Base-by-base conservation (phyloP, 257 asterid genomes). In the Forsythia suspensa region DNA sequence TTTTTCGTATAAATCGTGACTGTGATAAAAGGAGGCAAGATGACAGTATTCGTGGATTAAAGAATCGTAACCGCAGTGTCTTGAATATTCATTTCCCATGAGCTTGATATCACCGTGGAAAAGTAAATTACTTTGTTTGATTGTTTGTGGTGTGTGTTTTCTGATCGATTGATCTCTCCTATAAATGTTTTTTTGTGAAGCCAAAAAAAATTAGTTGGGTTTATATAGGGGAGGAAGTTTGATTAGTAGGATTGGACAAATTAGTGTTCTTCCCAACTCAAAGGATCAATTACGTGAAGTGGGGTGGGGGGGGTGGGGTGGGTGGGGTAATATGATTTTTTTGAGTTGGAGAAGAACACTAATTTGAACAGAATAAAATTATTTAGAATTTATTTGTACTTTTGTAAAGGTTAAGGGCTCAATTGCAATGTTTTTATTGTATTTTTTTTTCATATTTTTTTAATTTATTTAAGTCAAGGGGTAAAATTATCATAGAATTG, bases 1-100 rank as follows among this genome's bases (percentile, higher is more conserved):
- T 29, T 85, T 80, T 81, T 92, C 97, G 85, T 80, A 96, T 81
- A 92, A 90, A 76, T 91, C 91, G 87, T 92, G 94, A 52, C 90
- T 88, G 81, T 72, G 88, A 78, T 89, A 93, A 59, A 89, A 85
- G 40, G 90, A 85, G 72, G 85, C 82, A 70, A 80, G 85, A 78
- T 78, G 92, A 85, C 80, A 85, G 74, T 48, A 61, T 43, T 9
- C 40, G 43, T 18, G 79, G 3, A 80, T 80, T 38, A 66, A 82
- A 57, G 85, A 80, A 70, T 66, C 81, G 69, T 73, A 80, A 79
- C n/a, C n/a, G n/a, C 7, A 41, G 12, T 16, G 42, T 2, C 88
- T 91, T 88, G 92, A 77, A 76, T 72, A 71, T 75, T 82, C 88
- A 88, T 85, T 86, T 80, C 89, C 97, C 96, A 95, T 87, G 78